Base-by-base conservation (phyloP, 495 filamentous ascomycete species). In the Darksidea phi region DNA sequence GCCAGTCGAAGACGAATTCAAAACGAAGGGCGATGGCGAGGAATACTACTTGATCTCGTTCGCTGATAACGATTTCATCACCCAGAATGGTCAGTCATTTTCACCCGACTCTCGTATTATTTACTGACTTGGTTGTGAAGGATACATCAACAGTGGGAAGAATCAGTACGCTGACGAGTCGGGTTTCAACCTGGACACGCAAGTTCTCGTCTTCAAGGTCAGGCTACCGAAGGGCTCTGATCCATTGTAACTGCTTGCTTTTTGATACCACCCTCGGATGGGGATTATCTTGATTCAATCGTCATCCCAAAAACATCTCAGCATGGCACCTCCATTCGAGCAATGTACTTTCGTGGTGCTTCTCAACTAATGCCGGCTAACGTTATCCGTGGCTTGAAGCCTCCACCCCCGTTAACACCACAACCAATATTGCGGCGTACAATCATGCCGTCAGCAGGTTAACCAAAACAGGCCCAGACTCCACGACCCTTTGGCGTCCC, bases 61-160 rank as follows among this genome's bases (percentile, higher is more conserved):
- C 28, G 86, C 80, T 62, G 89, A 92, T 65, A 90, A 94, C 71
- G 88, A 92, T 71, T 90, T 91, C 63, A 85, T 91, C 47, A 91
- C 88, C 3, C 84, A 91, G 71, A 77, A 91, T 74, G 88, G 86
- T 84, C 68, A 59, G 76, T 70, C 0, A 21, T 48, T 17, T 1
- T 18, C 36, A 2, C 28, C 32, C 42, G 65, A 1, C 13, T n/a
- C n/a, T 24, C 12, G 23, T 6, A 41, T 5, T 3, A 7, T 25
- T 5, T 23, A 37, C 54, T 57, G 20, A 57, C n/a, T 15, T n/a
- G n/a, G 25, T 37, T 12, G 23, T 26, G 41, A 36, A 32, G 6
- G 28, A 49, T 21, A 58, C 57, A 79, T 87, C 72, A 82, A 90
- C 62, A 77, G 77, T 61, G 89, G 88, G 15, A 77, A 75, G 58